Evolutionary conservation across 768 basidiomycete genomes (phyloP), one percentile per base, ranked within the genome.

Genomic region (Leccinellum albellum): DNA sequence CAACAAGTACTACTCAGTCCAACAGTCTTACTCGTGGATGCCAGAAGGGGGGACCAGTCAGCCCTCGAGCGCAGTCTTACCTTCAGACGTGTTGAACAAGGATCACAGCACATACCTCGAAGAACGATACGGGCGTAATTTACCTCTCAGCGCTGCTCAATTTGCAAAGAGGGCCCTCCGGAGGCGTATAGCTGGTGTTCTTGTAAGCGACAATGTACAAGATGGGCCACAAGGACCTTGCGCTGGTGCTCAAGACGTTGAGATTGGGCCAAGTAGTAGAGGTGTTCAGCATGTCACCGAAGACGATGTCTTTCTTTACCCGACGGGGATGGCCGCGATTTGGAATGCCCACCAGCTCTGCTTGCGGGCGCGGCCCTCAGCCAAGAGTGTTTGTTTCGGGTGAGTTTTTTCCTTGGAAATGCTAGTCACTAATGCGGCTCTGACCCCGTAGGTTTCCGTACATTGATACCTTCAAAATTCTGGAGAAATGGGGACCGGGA

Each of bases 401-500:
- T 96, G 65, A 60, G 87, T 73, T 10, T 42, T 31, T 45, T 20
- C 33, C 29, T 3, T 20, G 9, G n/a, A 17, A 9, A 26, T 7
- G 5, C n/a, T 15, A 13, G 2, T 26, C 13, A 2, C 44, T 56
- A 32, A 61, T 24, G 4, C 26, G 20, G 21, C 5, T 23, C 31
- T 21, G 49, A 23, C 4, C 9, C n/a, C 23, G 6, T 61, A 97
- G 95, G 15, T 99, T 98, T 73, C 88, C 94, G 0, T 99, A 98
- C 70, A 91, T 86, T 9, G 96, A 98, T 68, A 98, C 96, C 5
- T 82, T 96, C 57, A 98, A 98, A 72, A 82, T 95, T 40, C 78
- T 98, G 2, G 79, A 94, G 64, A 98, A 99, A 73, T 98, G 94
- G 94, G 96, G 96, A 1, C 91, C 91, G 3, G 96, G 96, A 2